Conservation (phyloP, 768 basidiomycete species). For the Boletus subcaerulescens region DNA sequence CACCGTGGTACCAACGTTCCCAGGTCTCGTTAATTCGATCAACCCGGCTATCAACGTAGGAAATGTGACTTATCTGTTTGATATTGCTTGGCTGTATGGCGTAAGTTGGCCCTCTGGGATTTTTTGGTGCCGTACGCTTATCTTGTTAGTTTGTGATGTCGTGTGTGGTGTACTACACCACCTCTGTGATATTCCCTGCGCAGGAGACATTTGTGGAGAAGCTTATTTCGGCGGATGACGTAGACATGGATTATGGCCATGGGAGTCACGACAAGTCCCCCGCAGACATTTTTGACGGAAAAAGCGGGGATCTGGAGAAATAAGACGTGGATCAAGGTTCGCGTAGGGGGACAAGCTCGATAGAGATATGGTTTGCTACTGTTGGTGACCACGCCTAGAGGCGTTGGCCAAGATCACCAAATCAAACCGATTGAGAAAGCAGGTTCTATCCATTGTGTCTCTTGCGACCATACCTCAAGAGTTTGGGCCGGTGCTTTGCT, state of each 20-base stretch:
- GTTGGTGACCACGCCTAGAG: no score
- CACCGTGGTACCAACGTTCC: slow-evolving; percentile 66
- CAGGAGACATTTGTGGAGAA: slow-evolving; percentile 27
- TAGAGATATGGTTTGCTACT: no score
- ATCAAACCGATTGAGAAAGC: no score
- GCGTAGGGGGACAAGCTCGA: background rate
- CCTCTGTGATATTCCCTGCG: slow-evolving; percentile 31
- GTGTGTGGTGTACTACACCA: slow-evolving; percentile 28
- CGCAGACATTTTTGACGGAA: background rate
- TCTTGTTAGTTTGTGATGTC: slow-evolving; percentile 25
- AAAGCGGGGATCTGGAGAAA: slow-evolving; percentile 5
- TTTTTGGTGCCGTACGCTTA: background rate
- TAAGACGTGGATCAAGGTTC: background rate
- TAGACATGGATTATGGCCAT: background rate
- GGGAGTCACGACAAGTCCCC: background rate
- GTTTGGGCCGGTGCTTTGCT: no score
- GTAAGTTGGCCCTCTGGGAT: slow-evolving; percentile 40
- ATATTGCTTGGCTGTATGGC: slow-evolving; percentile 77
- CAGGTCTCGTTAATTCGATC: slow-evolving; percentile 76
- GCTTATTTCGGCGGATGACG: slow-evolving; percentile 29
- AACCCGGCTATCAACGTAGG: slow-evolving; percentile 64
- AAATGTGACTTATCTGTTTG: slow-evolving; percentile 54
- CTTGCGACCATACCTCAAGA: no score
- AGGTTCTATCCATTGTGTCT: no score
- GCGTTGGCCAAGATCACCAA: no score